phyloP scores from a whole-genome alignment of 108 stramenopile species.

The Pseudonitzschia multistriata region DNA sequence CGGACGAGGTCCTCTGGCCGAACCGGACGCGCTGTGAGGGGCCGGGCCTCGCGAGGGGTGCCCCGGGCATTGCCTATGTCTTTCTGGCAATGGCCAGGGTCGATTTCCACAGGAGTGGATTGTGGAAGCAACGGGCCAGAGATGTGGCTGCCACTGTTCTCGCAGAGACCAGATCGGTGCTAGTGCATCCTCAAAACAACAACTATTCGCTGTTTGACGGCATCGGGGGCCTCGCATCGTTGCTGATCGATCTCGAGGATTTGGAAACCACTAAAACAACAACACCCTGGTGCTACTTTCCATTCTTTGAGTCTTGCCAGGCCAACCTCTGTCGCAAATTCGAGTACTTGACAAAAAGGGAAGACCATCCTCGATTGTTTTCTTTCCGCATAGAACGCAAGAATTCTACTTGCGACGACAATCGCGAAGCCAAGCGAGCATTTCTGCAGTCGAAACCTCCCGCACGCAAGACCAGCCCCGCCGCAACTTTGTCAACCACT shows the following conservation, averaged over 20 bases:
- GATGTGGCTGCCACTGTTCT: neutral
- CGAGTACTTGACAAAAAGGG: neutral
- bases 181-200: neutral
- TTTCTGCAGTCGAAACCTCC: no score
- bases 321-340: neutral
- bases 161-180: neutral
- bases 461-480: neutral
- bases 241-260: slow-evolving; percentile 3
- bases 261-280: neutral
- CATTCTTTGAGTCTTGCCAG: slow-evolving; percentile 9
- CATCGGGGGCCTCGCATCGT: slow-evolving; percentile 4
- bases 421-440: no score
- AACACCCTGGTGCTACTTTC: neutral
- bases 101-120: neutral
- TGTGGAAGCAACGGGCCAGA: neutral
- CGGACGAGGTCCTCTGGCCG: neutral
- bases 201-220: slow-evolving; percentile 9
- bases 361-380: neutral
- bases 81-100: slow-evolving; percentile 11
- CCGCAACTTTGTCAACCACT: neutral
- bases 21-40: neutral
- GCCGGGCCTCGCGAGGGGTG: neutral
- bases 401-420: no score
- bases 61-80: slow-evolving; percentile 6
- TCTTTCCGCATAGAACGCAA: no score